Evolutionary conservation across 495 filamentous ascomycete genomes (phyloP), one percentile per base, ranked within the genome.

Genomic region (Lophium mytilinum): DNA sequence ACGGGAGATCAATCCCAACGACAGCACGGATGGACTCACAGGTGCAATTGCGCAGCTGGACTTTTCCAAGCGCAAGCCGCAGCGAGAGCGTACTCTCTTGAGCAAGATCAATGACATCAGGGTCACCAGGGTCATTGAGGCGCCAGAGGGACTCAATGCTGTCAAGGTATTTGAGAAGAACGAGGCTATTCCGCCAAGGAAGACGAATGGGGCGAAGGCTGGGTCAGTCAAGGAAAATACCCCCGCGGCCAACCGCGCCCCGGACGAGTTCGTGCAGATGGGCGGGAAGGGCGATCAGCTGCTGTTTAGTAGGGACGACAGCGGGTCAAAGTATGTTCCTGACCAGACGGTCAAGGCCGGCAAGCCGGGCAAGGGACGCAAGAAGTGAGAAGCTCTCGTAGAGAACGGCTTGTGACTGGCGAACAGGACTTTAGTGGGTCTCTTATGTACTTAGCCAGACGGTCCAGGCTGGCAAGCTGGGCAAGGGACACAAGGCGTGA

Each of bases 1-100:
- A 30, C 40, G 37, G 17, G 54, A 62, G 3, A 37, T 68, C 9
- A 65, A 77, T 50, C 73, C 80, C 6, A 81, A 80, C 41, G 94
- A 97, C 68, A 96, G 90, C 69, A 96, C 89, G n/a, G 92, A 94
- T 62, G 89, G 90, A 30, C 77, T 99, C 15, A 89, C 91, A 0
- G 87, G 86, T 15, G 88, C 87, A 12, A 76, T 98, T 60, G 83
- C 80, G 19, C 80, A 83, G 34, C 78, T 98, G 19, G 91, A 92
- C 60, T 90, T 98, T 71, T 83, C 83, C 11, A 86, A 86, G 62
- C 83, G 91, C 52, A 93, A 90, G 65, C 71, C 87, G 1, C 71
- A 76, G 19, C 80, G 93, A 4, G 88, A 97, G 70, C 83, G 93
- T 15, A 98, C 93, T 0, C 74, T 98, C 14, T 75, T 97, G 7